Base-by-base conservation (phyloP, 73 alveolate genomes). In the Paramecium bursaria region DNA sequence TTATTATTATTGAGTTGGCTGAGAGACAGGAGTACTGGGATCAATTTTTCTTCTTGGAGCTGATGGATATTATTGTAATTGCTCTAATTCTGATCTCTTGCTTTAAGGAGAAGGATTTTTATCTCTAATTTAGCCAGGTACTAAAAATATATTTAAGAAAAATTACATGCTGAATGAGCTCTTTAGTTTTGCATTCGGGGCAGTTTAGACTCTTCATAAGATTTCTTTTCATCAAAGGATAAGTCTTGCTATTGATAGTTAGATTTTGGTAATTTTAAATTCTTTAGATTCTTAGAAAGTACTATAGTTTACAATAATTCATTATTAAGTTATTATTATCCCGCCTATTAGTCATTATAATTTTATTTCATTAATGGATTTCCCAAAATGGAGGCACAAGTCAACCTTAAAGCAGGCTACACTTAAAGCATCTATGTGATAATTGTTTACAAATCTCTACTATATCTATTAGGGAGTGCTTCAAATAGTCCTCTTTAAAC, bases 401-500 rank as follows among this genome's bases (percentile, higher is more conserved):
- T 74, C 4, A 94, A 92, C 47, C 99, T 77, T 75, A 85, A 91
- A 47, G 89, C 50, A 7, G 99, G 99, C 55, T 86, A 85, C 31
- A 90, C 94, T 14, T 90, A 55, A 7, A 96, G 77, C 42, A 95
- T 85, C 33, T 77, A 50, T 30, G 90, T 88, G 2, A 96, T 87
- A 7, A 94, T 76, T 42, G 86, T 89, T 60, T 87, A 85, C 67
- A 96, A 75, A 39, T 96, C 98, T 54, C 80, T 79, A 3, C 98
- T 91, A 74, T 76, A 96, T 44, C 47, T 50, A 39, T 74, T 90
- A 1, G 98, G 97, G 23, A 96, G 93, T 29, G 92, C 67, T 73
- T 92, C 93, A 88, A 90, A 96, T 53, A 74, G 74, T 0, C 99
- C 99, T 75, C 93, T 91, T 50, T 93, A 54, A 0, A 96, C 98